Evolutionary conservation across 768 basidiomycete species (phyloP).

Genomic region (Pisolithus marmoratus): DNA sequence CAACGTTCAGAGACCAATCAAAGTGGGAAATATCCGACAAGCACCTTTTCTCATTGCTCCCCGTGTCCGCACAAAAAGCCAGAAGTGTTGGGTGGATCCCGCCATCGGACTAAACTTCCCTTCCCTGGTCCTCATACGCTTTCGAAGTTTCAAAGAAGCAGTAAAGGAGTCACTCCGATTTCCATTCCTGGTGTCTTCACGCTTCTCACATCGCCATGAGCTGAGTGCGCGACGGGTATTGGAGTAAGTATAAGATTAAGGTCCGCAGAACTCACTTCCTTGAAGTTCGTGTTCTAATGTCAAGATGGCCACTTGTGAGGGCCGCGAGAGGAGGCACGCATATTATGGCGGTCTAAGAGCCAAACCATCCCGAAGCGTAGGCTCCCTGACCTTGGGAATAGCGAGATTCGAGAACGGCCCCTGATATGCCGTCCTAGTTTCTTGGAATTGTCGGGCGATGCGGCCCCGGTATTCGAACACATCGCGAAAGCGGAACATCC

Average conservation of each 20-base stretch:
- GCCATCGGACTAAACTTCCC: too few relatives aligned
- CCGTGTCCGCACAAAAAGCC: too few relatives aligned
- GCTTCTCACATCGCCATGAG: too few relatives aligned
- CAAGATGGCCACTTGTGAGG: conserved; percentile 5
- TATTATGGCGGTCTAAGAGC: conserved; percentile 11
- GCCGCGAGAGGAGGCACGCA: conserved; percentile 13
- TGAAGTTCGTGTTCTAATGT: conserved; percentile 6
- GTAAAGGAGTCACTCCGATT: too few relatives aligned
- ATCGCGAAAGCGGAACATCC: too few relatives aligned
- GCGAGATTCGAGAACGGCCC: conserved; percentile 8
- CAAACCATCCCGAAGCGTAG: conserved; percentile 18
- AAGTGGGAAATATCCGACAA: too few relatives aligned
- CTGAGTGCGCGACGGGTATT: background rate
- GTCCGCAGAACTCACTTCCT: conserved; percentile 3
- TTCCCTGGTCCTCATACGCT: too few relatives aligned
- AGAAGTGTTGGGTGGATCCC: too few relatives aligned
- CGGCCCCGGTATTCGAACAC: conserved; percentile 16
- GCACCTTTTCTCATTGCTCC: too few relatives aligned
- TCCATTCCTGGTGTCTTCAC: too few relatives aligned
- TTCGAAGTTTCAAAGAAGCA: too few relatives aligned
- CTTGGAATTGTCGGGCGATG: conserved; percentile 1
- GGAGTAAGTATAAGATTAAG: background rate
- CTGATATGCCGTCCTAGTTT: conserved; percentile 1
- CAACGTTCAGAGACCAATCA: too few relatives aligned
- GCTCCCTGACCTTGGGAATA: conserved; percentile 2